phyloP scores from a whole-genome alignment of 23 red algal species.

The Chondrus crispus region DNA sequence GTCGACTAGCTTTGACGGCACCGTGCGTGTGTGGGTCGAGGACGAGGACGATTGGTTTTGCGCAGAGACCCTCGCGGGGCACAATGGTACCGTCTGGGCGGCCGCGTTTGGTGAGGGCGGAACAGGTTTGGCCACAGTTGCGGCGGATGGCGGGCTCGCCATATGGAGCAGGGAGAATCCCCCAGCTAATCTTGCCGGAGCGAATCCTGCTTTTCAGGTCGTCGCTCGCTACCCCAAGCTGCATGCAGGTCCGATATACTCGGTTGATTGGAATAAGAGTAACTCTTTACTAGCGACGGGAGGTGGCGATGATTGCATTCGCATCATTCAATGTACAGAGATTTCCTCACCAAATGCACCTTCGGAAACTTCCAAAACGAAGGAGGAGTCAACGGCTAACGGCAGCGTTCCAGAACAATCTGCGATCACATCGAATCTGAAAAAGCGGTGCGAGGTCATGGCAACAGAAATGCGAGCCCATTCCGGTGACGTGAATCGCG shows the following conservation, averaged over 20 bases:
- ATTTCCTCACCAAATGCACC: background rate
- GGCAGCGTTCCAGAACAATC: background rate
- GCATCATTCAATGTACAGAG: conserved; percentile 36
- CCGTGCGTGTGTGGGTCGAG: conserved; percentile 90
- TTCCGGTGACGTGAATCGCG: conserved; percentile 77
- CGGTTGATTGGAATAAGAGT: conserved; percentile 60
- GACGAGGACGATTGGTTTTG: conserved; percentile 94
- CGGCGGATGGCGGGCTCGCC: conserved; percentile 65
- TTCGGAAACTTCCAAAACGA: background rate
- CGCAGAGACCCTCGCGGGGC: conserved; percentile 54
- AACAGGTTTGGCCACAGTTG: conserved; percentile 51
- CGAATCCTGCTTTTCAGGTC: conserved; percentile 29
- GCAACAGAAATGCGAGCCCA: conserved; percentile 45
- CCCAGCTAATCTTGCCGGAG: background rate
- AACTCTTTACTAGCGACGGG: conserved; percentile 60
- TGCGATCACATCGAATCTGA: background rate
- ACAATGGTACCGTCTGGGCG: conserved; percentile 83
- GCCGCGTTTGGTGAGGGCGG: conserved; percentile 64
- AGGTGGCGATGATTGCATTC: conserved; percentile 80
- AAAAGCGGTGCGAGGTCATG: conserved; percentile 22
- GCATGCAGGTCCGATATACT: conserved; percentile 48
- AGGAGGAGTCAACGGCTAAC: background rate
- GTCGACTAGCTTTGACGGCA: conserved; percentile 79
- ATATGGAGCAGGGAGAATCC: conserved; percentile 74
- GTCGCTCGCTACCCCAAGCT: conserved; percentile 22